Base-by-base conservation (phyloP, 164 flowering plant genomes). In the Aristolochia contorta region DNA sequence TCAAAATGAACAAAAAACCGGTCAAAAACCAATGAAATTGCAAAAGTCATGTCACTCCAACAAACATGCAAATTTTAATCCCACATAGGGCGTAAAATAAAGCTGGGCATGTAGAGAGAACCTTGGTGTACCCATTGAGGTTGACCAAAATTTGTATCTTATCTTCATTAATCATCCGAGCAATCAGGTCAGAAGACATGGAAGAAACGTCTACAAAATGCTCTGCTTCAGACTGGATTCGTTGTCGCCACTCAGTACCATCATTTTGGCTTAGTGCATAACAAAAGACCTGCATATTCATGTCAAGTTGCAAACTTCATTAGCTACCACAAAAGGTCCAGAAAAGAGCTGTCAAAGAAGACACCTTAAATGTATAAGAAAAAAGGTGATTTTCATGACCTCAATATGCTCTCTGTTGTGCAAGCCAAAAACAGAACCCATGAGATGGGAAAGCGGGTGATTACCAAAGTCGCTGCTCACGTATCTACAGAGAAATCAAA, bases 401-500 rank as follows among this genome's bases (percentile, higher is more conserved):
- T 94, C 99, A 65, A 91, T 75, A 71, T 84, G 78, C 63, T 82
- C 86, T 65, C 75, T 76, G 71, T 89, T 72, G 70, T 94, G 99
- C 99, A 94, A 89, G 68, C 97, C 99, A 82, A 94, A 94, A 6
- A 94, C 89, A 8, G 99, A 94, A 22, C 97, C 99, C 99, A 94
- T 94, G 32, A 94, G 88, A 71, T 94, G 97, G 21, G 97, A 91
- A 53, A 94, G 64, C 3, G 97, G 99, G 58, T 94, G 99, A 61
- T 91, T 94, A 56, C 97, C 99, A 72, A 94, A 94, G 67, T 94
- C 99, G 70, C 99, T 94, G 82, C 99, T 94, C 46, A 94, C 90
- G 65, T 89, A 89, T 45, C 94, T 89, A 80, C 7, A 37, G 45
- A 64, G 57, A 47, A 19, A 47, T n/a, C 24, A 59, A 16, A 20